Percentiles rank a stretch among this genome's conserved stretches.
Evolutionary conservation across 129 eudicot genomes (phyloP).

Genomic region (sunflower (Helianthus annuus)): HanXRQr2.0-SUNRISE NC_035433.2:143410781-143411280

Average conservation of each 20-base stretch:
- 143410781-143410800: conserved; percentile 1
- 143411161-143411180: conserved; percentile 4
- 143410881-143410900: background rate
- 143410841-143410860: too few species aligned
- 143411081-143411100: background rate
- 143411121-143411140: background rate
- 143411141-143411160: background rate
- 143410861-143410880: background rate
- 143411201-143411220: conserved; percentile 14
- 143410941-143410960: conserved; percentile 20
- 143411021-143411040: background rate
- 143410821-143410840: too few species aligned
- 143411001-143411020: background rate
- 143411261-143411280: conserved; percentile 5
- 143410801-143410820: too few species aligned
- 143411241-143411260: background rate
- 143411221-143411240: background rate
- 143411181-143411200: conserved; percentile 13
- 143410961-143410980: conserved; percentile 29
- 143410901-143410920: conserved; percentile 34
- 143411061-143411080: background rate
- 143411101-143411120: conserved; percentile 12
- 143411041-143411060: conserved; percentile 16
- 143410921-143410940: conserved; percentile 37
- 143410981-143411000: background rate